Base-by-base conservation (phyloP, 352 stramenopile species). In the Phytophthora cryptogea region DNA sequence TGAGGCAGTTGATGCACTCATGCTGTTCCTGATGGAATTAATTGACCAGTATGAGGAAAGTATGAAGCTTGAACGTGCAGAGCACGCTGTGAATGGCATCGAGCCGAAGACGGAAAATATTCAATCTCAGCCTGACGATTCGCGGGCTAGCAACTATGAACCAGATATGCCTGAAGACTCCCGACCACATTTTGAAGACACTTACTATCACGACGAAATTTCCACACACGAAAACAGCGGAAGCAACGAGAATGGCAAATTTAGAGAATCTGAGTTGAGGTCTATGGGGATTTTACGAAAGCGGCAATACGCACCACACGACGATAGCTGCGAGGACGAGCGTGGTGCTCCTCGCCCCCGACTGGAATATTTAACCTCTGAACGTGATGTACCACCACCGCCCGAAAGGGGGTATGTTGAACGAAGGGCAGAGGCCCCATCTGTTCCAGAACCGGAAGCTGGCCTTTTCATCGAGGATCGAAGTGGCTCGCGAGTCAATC, bases 401-500 rank as follows among this genome's bases (percentile, higher is more conserved):
- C 20, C 32, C 16, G 62, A 66, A 20, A 56, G 17, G 35, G 57
- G 37, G 43, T 51, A 42, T 28, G 14, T 3, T 11, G 52, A 68
- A 14, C 14, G 14, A 32, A 14, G 57, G 41, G 30, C 30, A 28
- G 42, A 53, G 5, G 28, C 5, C 20, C n/a, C 11, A 5, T 16
- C 52, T 42, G 13, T 42, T 43, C 31, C 20, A 8, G 41, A 43
- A 9, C 10, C 43, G n/a, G 37, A 28, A 40, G 23, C 55, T 28
- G 49, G 17, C 5, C 46, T 76, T 4, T 88, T 87, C 54, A 65
- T 83, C 53, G 66, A 80, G 5, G 83, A 93, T 44, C 58, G 69
- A 30, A 76, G 71, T 5, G 83, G 83, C 6, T 72, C 78, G 27
- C 35, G 59, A 47, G 30, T 28, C 13, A 76, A 54, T 10, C 72